Base-by-base conservation (phyloP, 2,329 filamentous ascomycete species). In the Alternaria triticina region DNA sequence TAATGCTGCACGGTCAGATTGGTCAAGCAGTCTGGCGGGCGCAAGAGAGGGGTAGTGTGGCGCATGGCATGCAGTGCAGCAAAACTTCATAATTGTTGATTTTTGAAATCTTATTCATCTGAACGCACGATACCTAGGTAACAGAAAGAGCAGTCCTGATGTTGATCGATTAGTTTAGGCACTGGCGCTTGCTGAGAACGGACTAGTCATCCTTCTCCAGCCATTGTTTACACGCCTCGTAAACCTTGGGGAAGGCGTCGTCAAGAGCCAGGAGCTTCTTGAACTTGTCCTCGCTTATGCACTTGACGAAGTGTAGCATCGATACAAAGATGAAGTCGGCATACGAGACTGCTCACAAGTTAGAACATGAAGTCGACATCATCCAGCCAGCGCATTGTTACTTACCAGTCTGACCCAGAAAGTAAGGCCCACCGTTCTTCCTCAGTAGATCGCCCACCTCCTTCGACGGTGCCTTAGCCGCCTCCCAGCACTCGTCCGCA, bases 381-480 rank as follows among this genome's bases (percentile, higher is more conserved):
- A 9, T 15, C n/a, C 15, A 20, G 6, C 6, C 3, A 11, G 20
- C 13, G 8, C 89, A 9, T 15, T 2, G 30, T 15, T 15, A 62
- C 75, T 71, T 44, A 79, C 78, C 79, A 62, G 82, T 83, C 50
- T 84, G 77, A 0, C 90, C 90, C 64, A 86, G 52, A 58, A 92
- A 87, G 73, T 87, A 92, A 0, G 87, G 86, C 0, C 90, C 90
- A 0, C 79, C 73, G 40, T 85, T 85, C 77, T 88, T 85, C 68
- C 84, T 84, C 65, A 91, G 71, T 57, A 88, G 67, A 23, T 74
- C 77, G 0, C 76, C 80, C 6, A 81, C 54, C 54, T 82, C 76
- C 59, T 77, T 73, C 7, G 82, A 59, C 2, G 70, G 68, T 2
- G 74, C 81, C 51, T 81, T 76, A 0, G 83, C 85, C 0, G 76